Evolutionary conservation across 2,329 filamentous ascomycete genomes (phyloP), one percentile per base, ranked within the genome.

Genomic region (Didymella lethalis): DNA sequence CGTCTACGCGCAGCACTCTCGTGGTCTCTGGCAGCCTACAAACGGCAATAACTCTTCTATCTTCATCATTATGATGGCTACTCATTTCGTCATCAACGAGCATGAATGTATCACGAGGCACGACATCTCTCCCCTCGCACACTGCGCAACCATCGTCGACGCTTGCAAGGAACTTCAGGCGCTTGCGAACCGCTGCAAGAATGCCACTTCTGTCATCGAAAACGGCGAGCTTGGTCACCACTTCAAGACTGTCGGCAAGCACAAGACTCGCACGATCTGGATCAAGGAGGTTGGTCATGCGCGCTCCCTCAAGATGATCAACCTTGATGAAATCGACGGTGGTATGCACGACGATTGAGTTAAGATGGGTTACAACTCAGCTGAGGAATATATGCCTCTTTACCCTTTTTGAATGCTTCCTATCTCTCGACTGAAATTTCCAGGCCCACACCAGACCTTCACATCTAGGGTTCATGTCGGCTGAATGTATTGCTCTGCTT

Each of bases 21-120:
- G 40, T 18, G 46, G 23, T 38, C 32, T 48, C 46, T 47, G 45
- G 45, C 29, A 47, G 12, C 28, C 28, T 12, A 34, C 45, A 11
- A 23, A 26, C 45, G 40, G 40, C 11, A 43, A 43, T 23, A 10
- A 26, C 20, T 32, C 45, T n/a, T 47, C 45, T 25, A n/a, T 31
- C 16, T 47, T 47, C 45, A 28, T 47, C 28, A 23, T 47, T 18
- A 47, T 34, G 29, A 47, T 32, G 28, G 26, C 45, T 18, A 47
- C 45, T 5, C 28, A 18, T 5, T 34, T 23, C 8, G 34, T 25
- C 18, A 12, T 16, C 18, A 18, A 23, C 2, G 20, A 40, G 36
- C 11, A 40, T 8, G 36, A 40, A 20, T 20, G 18, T n/a, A 20
- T 20, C 45, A 43, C 20, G 4, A 18, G 8, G 14, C 14, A 26